Base-by-base conservation (phyloP, 176 grass and related monocot genomes). In the Aegilops longissima region DNA sequence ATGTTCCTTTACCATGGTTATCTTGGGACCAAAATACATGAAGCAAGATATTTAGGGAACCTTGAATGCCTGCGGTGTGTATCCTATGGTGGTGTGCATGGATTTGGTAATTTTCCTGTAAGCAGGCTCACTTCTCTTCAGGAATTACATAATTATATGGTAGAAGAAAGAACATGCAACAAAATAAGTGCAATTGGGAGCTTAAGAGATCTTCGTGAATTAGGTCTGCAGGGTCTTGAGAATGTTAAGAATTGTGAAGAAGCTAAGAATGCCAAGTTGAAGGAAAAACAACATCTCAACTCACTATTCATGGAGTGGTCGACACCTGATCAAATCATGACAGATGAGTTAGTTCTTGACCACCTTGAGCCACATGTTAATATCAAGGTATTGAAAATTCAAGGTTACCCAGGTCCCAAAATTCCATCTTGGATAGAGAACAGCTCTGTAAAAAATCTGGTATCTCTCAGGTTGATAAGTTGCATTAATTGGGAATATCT, bases 11-110 rank as follows among this genome's bases (percentile, higher is more conserved):
- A 42, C 39, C 39, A 42, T 42, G 40, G 0, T 49, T 49, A 4
- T 49, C 10, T 1, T 42, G 9, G 9, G 9, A 42, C 40, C 40
- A 42, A 42, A 42, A 42, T 42, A 42, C 0, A 42, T 42, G 40
- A 42, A 42, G 40, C 40, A 42, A 42, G 18, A 34, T 8, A 51
- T 7, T 30, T 83, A 0, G 39, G 65, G 2, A 84, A 80, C 35
- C 73, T 89, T 29, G 16, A 70, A 2, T n/a, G 7, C 0, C 27
- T 89, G 59, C 34, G 47, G 11, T 84, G 51, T 77, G 33, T 84
- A 31, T 4, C 9, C 0, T 66, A 42, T 83, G 66, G 0, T 1
- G 3, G 0, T 1, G 3, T 42, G 40, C 40, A 0, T 0, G 21
- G 5, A 67, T 42, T 82, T 12, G 67, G 51, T 2, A 12, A 87